Base-by-base conservation (phyloP, 176 grass and related monocot genomes). In the Avena eriantha region DNA sequence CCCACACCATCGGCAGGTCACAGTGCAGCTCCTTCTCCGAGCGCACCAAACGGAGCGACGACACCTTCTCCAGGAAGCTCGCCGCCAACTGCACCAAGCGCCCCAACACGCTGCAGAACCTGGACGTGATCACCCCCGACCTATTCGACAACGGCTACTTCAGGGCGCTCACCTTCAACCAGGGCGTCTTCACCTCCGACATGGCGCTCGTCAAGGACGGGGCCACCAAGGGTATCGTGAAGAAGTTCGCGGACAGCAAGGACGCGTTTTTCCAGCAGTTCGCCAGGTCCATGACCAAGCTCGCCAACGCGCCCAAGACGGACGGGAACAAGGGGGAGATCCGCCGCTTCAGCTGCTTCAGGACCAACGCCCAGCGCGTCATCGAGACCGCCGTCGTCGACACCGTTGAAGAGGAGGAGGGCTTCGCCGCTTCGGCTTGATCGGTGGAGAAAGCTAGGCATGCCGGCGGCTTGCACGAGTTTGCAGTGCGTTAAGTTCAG, bases 1-100 rank as follows among this genome's bases (percentile, higher is more conserved):
- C 81, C 35, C 95, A 94, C 90, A 94, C 92, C 86, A 70, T 97
- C 49, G 95, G 92, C 2, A 45, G 70, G 41, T 83, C 92, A 3
- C 88, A 87, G 60, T 97, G 95, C 82, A 34, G 65, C 68, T 36
- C 21, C 31, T 85, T 89, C 80, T 35, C 43, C 50, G 41, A 83
- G 59, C 65, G 54, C 85, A 49, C 79, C 7, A 14, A 69, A 35
- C 74, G 83, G 10, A 26, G 56, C 43, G 84, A 90, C 41, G 92
- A 94, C 73, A 16, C 47, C 33, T 89, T 81, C 88, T 78, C 77
- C 7, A 17, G 3, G 69, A 70, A 15, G 82, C 83, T 89, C 46
- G 17, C 17, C 2, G 55, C 16, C 51, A 85, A 78, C 45, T 85
- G 88, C 77, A 58, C 47, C 50, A 41, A n/a, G 21, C 10, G 43